Base-by-base conservation (phyloP, 164 flowering plant genomes). In the Malania oleifera region DNA sequence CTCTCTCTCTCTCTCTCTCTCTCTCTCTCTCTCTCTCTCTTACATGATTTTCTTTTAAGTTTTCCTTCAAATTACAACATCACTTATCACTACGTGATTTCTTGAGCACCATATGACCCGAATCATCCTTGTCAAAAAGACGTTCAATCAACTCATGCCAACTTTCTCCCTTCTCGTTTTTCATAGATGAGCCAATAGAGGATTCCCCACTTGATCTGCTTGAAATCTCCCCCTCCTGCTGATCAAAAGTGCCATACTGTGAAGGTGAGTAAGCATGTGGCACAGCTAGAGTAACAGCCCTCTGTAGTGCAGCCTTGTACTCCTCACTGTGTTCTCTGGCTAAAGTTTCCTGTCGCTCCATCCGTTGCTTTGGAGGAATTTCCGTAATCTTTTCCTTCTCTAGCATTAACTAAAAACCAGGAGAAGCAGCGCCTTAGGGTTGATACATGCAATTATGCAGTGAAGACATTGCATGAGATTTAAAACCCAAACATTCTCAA, bases 201-300 rank as follows among this genome's bases (percentile, higher is more conserved):
- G 53, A 50, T 24, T 50, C 29, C 28, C 29, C 29, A 12, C 18
- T 50, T n/a, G 7, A 4, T 43, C 46, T 18, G 9, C 46, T 18
- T 20, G 46, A 18, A 18, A 5, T n/a, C 46, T 43, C 46, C 24
- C 24, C 29, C 28, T 27, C 28, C 24, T 23, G 29, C 3, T 50
- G 29, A 25, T 11, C 28, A 24, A 50, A 50, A 5, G 53, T 50
- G 7, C 53, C 53, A 17, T 50, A 50, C 29, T 24, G 34, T 5
- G 53, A 50, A 25, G 53, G 53, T 11, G 53, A 23, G n/a, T 23
- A 50, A 17, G 53, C 53, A 50, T 50, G 53, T 6, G 53, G 53
- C 7, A 50, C 53, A 23, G 53, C 53, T 15, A 50, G 13, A 3
- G 53, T 24, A n/a, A 50, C 53, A 23, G 53, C 53, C 34, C 53